Percentiles rank a stretch among this genome's conserved stretches.
phyloP scores from a whole-genome alignment of 2,329 filamentous ascomycete species.

The Rhynchosporium secalis region DNA sequence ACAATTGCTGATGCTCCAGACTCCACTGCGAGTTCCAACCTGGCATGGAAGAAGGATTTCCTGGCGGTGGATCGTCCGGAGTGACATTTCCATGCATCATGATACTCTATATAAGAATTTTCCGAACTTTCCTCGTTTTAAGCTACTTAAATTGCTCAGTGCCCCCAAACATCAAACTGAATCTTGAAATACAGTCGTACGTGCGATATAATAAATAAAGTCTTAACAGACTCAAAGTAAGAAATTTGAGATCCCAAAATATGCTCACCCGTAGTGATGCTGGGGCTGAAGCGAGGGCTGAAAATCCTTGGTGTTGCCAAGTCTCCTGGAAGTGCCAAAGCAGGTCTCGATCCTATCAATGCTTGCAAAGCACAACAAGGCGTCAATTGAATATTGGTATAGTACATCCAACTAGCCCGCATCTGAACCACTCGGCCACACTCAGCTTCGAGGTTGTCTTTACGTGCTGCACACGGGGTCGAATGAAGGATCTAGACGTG shows the following conservation, averaged over 20 bases:
- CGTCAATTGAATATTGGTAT: slow-evolving; percentile 6
- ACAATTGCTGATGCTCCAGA: slow-evolving; percentile 11
- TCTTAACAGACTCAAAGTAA: background rate
- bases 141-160: too few species aligned
- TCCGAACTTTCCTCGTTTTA: too few species aligned
- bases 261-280: background rate
- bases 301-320: slow-evolving; percentile 9
- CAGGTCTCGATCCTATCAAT: too few species aligned
- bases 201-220: too few species aligned
- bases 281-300: slow-evolving; percentile 10
- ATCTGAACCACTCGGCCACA: background rate
- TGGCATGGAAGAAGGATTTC: slow-evolving; percentile 7
- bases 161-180: too few species aligned
- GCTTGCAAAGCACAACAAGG: background rate
- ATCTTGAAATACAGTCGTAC: too few species aligned
- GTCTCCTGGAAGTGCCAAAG: background rate
- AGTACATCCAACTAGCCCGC: background rate
- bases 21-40: slow-evolving; percentile 12
- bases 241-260: background rate
- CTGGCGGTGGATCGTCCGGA: slow-evolving; percentile 3
- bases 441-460: background rate
- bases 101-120: background rate
- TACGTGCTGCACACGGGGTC: background rate
- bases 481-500: background rate
- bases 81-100: background rate